Base-by-base conservation (phyloP, 176 grass and related monocot species). In the Bromus sterilis region DNA sequence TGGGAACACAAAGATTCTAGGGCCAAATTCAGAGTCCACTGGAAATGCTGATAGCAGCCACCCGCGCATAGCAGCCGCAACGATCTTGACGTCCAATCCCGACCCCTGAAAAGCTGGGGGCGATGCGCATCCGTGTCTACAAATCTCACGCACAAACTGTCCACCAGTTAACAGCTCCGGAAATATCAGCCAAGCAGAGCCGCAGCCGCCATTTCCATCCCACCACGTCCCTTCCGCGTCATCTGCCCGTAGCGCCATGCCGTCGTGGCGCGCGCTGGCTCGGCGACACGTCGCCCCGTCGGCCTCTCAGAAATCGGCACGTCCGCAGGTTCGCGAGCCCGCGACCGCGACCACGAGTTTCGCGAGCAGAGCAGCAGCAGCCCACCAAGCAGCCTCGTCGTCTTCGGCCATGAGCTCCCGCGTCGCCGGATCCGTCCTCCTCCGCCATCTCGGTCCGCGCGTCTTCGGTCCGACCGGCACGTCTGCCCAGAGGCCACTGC, bases 1-100 rank as follows among this genome's bases (percentile, higher is more conserved):
- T 93, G 66, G 60, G 89, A 97, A 57, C 89, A 91, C 75, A 84
- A 31, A 89, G 69, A 73, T 73, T 73, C 68, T 46, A 28, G 24
- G 15, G 25, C 69, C 69, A 29, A 44, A 28, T 71, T 46, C 69
- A 28, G n/a, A 72, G 69, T 72, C 69, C 69, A 48, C 41, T 31
- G 0, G 41, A 48, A 48, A 14, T 72, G n/a, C 69, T 20, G 18
- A 30, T 72, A 40, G 69, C 69, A 72, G 69, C 69, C 69, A 44
- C 34, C 33, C 39, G 13, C 40, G 40, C 40, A 44, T 71, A 71
- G 68, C 68, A 71, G 68, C 68, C 68, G 4, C 40, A 30, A 30
- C 25, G 68, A 71, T 71, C 23, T 71, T 71, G 68, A 71, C 69
- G 6, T 25, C 41, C 41, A 30, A 48, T 72, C 69, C 69, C 0